These are phyloP conservation scores for Chaetomium sp. DNA, from an alignment of 2,329 filamentous ascomycete genomes.

Conservation along the genomic window DNA sequence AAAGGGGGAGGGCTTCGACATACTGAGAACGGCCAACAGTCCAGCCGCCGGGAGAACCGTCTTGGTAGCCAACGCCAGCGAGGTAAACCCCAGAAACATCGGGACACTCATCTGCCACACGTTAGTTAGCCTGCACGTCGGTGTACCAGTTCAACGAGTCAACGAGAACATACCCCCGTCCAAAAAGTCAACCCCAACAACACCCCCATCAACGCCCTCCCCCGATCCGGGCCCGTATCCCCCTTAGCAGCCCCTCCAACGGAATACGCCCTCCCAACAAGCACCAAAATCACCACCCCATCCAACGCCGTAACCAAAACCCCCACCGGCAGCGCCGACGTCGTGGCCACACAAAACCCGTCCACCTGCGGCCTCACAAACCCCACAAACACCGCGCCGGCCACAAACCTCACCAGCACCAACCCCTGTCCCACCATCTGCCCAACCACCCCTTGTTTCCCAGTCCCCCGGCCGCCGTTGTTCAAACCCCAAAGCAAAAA, in stretches of 20 bases:
- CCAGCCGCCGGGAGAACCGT: constrained; percentile 47
- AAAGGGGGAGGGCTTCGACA: no score
- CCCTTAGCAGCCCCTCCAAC: constrained; percentile 30
- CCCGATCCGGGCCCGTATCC: constrained; percentile 25
- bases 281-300: constrained; percentile 36
- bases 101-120: constrained; percentile 46
- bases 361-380: constrained; percentile 47
- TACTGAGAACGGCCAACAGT: constrained; percentile 44
- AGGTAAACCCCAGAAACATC: constrained; percentile 42
- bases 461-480: constrained; percentile 30
- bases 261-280: constrained; percentile 38
- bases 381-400: constrained; percentile 50
- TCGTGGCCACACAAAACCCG: constrained; percentile 45
- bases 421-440: constrained; percentile 41
- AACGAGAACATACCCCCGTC: constrained; percentile 41
- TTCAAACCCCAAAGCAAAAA: constrained; percentile 47
- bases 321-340: constrained; percentile 39
- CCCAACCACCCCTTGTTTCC: constrained; percentile 26
- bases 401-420: constrained; percentile 42
- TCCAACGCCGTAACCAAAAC: constrained; percentile 41
- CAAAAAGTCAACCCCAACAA: constrained; percentile 44
- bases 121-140: no score
- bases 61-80: constrained; percentile 37
- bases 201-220: constrained; percentile 37
- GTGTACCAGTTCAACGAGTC: no score